Evolutionary conservation across 352 stramenopile species (phyloP).

Genomic region (Pythium utonaiense): DNA sequence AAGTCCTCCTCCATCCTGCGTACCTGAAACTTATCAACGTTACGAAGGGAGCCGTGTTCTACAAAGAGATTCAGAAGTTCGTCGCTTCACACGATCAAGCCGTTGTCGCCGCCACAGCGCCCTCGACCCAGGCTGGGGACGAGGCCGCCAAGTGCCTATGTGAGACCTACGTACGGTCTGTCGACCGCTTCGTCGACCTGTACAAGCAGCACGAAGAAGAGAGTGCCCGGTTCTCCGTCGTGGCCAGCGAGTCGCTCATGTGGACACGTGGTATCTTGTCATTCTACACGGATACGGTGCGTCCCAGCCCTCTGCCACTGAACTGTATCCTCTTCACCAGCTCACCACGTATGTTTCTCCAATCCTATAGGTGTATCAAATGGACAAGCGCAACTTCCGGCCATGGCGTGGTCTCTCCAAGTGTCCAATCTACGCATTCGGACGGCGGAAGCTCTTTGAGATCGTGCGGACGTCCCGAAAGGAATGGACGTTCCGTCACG

Average conservation of each 20-base stretch:
- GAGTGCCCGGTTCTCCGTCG: conserved; percentile 50
- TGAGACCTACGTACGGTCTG: conserved; percentile 60
- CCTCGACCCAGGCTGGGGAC: conserved; percentile 13
- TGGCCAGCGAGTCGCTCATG: conserved; percentile 78
- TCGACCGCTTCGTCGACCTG: conserved; percentile 67
- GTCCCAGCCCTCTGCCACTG: not conserved
- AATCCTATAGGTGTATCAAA: conserved; percentile 45
- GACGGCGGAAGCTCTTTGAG: conserved; percentile 70
- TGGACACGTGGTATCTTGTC: conserved; percentile 60
- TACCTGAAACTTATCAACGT: conserved; percentile 65
- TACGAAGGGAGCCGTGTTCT: conserved; percentile 42
- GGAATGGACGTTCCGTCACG: conserved; percentile 64
- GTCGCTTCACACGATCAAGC: conserved; percentile 40
- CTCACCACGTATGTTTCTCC: not conserved
- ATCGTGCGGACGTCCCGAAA: conserved; percentile 71
- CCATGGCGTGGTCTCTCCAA: conserved; percentile 57
- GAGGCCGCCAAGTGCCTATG: conserved; percentile 53
- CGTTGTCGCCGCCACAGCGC: conserved; percentile 9
- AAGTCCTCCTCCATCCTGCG: conserved; percentile 48
- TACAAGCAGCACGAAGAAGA: conserved; percentile 48
- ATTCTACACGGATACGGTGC: conserved; percentile 77
- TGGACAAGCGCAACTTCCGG: conserved; percentile 80
- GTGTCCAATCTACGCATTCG: conserved; percentile 77
- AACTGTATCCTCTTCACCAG: not conserved
- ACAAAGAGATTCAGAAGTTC: conserved; percentile 55